Conservation (phyloP, 768 basidiomycete species). For the Tricholoma matsutake region DNA sequence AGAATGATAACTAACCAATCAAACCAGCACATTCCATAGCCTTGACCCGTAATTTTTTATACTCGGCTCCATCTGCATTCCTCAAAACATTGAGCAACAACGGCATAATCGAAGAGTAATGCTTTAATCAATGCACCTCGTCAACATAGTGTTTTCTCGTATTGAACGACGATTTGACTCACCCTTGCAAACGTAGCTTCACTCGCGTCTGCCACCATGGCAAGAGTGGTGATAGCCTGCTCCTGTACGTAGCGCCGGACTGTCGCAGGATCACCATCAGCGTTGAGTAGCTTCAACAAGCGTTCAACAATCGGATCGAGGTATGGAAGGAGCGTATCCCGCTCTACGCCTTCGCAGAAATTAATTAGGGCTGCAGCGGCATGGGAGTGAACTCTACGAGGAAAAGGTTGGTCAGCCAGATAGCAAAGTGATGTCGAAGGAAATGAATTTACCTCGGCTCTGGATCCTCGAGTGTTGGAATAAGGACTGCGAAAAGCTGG, state of each 20-base stretch:
- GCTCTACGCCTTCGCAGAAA: conserved; percentile 84
- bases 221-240: conserved; percentile 83
- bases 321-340: conserved; percentile 69
- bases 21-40: conserved; percentile 92
- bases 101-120: conserved; percentile 80
- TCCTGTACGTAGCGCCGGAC: conserved; percentile 73
- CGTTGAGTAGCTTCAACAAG: conserved; percentile 63
- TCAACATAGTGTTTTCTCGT: neutral
- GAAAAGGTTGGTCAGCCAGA: neutral
- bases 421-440: neutral
- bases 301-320: conserved; percentile 79
- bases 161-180: conserved; percentile 2
- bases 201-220: conserved; percentile 87
- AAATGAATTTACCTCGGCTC: conserved; percentile 54
- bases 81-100: conserved; percentile 71
- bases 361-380: conserved; percentile 88
- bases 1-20: conserved; percentile 52
- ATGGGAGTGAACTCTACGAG: conserved; percentile 73
- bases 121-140: conserved; percentile 35
- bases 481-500: conserved; percentile 66
- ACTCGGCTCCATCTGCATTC: conserved; percentile 65
- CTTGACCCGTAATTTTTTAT: conserved; percentile 69
- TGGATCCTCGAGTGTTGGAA: conserved; percentile 71
- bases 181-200: conserved; percentile 76
- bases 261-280: conserved; percentile 41